These are phyloP conservation scores for Dothistroma septosporum DNA, from an alignment of 2,329 filamentous ascomycete genomes.

Conservation along the genomic window DNA sequence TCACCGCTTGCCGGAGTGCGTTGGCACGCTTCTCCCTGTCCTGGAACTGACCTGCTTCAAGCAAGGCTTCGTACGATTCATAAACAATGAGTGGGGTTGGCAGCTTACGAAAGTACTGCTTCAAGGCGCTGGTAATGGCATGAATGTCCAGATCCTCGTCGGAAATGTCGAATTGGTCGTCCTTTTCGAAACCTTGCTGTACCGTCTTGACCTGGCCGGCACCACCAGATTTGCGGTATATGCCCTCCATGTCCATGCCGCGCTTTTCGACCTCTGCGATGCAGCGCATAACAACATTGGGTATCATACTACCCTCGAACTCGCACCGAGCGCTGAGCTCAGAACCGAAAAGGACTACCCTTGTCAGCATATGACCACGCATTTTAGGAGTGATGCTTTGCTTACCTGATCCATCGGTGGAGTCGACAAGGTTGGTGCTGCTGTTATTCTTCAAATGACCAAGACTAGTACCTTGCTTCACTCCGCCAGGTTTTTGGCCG, in stretches of 20 bases:
- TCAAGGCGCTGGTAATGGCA: constrained; percentile 88
- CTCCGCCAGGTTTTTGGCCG: constrained; percentile 34
- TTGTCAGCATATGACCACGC: constrained; percentile 21
- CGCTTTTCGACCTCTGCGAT: constrained; percentile 94
- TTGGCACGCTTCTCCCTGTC: constrained; percentile 64
- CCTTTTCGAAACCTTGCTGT: constrained; percentile 85
- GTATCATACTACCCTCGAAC: constrained; percentile 82
- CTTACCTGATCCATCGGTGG: constrained; percentile 35
- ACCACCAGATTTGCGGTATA: constrained; percentile 95
- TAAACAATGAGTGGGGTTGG: constrained; percentile 86
- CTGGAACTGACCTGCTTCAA: constrained; percentile 64
- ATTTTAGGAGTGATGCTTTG: constrained; percentile 3
- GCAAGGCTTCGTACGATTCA: constrained; percentile 82
- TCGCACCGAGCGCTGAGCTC: constrained; percentile 83
- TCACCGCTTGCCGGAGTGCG: constrained; percentile 69
- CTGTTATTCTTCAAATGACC: constrained; percentile 43
- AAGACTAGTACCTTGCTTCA: constrained; percentile 27
- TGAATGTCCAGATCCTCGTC: constrained; percentile 93
- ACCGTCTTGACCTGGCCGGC: constrained; percentile 86
- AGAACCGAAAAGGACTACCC: constrained; percentile 71
- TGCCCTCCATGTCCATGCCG: constrained; percentile 95
- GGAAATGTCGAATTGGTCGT: constrained; percentile 75
- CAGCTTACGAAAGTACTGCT: constrained; percentile 95
- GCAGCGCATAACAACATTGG: constrained; percentile 84
- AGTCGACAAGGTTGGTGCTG: constrained; percentile 39